phyloP scores from a whole-genome alignment of 306 rosid species.

The Rosa lucieae region DNA sequence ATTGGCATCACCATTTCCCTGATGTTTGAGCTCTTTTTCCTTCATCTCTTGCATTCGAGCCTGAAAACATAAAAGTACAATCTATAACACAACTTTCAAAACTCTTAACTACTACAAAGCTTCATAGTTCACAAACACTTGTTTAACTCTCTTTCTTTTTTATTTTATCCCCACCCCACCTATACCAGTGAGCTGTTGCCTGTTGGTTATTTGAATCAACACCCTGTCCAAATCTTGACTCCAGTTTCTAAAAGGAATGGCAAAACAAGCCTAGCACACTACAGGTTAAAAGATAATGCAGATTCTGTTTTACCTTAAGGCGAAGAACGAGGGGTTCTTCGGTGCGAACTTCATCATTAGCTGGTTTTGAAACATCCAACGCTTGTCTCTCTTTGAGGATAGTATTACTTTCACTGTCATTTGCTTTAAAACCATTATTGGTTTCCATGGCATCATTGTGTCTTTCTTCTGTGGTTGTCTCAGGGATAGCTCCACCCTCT shows the following conservation, averaged over 20 bases:
- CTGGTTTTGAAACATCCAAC: slow-evolving; percentile 52
- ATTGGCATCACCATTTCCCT: slow-evolving; percentile 80
- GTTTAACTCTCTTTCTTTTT: not conserved
- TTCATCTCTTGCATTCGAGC: slow-evolving; percentile 98
- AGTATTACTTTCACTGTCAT: slow-evolving; percentile 34
- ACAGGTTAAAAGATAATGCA: not conserved
- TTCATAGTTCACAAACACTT: not conserved
- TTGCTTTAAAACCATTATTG: slow-evolving; percentile 36
- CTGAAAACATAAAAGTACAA: slow-evolving; percentile 36
- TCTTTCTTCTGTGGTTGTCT: slow-evolving; percentile 54
- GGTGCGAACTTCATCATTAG: slow-evolving; percentile 50
- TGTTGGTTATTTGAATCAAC: not conserved
- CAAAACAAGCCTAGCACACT: not conserved
- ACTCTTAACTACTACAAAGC: not conserved
- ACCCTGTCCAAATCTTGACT: not conserved
- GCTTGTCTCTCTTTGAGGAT: slow-evolving; percentile 44
- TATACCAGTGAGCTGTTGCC: not conserved
- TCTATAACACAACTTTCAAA: not conserved
- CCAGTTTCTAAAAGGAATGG: not conserved
- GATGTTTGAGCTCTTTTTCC: slow-evolving; percentile 81
- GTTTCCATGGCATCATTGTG: slow-evolving; percentile 43
- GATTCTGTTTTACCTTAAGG: slow-evolving; percentile 58
- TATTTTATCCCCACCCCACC: not conserved
- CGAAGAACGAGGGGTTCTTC: slow-evolving; percentile 94
- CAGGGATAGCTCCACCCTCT: slow-evolving; percentile 70